Conservation (phyloP, 2,329 filamentous ascomycete genomes). For the Colletotrichum somersetense region DNA sequence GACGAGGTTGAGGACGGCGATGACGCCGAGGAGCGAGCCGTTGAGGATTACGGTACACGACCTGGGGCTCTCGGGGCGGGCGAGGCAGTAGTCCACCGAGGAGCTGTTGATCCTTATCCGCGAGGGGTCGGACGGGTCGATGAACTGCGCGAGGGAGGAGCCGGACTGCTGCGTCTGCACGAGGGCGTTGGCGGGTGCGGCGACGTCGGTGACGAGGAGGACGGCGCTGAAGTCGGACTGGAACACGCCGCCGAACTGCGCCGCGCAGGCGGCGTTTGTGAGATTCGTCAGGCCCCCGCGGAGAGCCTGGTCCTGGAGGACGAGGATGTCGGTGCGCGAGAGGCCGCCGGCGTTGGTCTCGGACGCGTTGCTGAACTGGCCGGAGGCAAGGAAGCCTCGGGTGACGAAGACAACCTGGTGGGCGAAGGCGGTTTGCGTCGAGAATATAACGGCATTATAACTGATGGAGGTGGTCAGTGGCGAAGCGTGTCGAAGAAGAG, state of each 20-base stretch:
- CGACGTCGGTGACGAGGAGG: constrained; percentile 50
- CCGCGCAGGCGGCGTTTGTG: constrained; percentile 49
- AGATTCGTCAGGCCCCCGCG: constrained; percentile 49
- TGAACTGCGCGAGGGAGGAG: constrained; percentile 43
- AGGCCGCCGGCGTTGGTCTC: constrained; percentile 52
- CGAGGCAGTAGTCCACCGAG: constrained; percentile 35
- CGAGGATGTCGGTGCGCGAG: constrained; percentile 50
- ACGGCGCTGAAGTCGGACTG: constrained; percentile 51
- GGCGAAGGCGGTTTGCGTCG: constrained; percentile 52
- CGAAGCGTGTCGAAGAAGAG: not conserved
- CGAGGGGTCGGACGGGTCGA: constrained; percentile 28
- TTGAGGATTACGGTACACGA: constrained; percentile 59
- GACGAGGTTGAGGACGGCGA: constrained; percentile 58
- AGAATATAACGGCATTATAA: constrained; percentile 66
- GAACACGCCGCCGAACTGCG: constrained; percentile 50
- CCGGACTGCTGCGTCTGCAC: constrained; percentile 50
- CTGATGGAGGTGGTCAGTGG: constrained; percentile 49
- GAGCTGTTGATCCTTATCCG: constrained; percentile 45
- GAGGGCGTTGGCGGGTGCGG: constrained; percentile 48
- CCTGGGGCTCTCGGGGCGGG: constrained; percentile 38
- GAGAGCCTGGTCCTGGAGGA: constrained; percentile 52
- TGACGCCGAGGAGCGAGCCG: constrained; percentile 57
- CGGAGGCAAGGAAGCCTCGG: constrained; percentile 52
- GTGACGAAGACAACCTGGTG: constrained; percentile 53
- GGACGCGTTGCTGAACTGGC: constrained; percentile 53